phyloP scores from a whole-genome alignment of 768 basidiomycete genomes.

The Podaxis sp. region DNA sequence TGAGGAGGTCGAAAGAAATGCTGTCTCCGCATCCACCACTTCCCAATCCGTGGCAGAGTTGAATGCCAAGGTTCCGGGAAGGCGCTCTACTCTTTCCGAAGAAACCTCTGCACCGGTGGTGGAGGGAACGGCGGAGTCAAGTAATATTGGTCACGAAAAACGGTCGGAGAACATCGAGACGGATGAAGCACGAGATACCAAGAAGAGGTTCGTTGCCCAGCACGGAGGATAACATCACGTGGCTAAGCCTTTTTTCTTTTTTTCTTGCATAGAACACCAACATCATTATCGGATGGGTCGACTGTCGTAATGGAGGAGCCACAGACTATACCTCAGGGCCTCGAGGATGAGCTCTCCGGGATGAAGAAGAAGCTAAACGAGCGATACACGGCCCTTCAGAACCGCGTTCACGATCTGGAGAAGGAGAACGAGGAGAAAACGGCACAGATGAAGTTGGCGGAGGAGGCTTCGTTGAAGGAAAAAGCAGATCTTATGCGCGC shows the following conservation, averaged over 20 bases:
- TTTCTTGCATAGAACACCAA: not conserved
- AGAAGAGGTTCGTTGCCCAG: not conserved
- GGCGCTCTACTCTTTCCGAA: not conserved
- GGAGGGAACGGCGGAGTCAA: not conserved
- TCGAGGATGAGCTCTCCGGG: not conserved
- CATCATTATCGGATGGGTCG: not conserved
- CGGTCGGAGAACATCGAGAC: not conserved
- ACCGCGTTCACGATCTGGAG: not conserved
- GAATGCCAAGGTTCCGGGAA: not conserved
- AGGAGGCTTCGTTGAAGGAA: not conserved
- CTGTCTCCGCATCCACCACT: not conserved
- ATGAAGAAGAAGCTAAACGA: not conserved
- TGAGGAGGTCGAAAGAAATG: not conserved
- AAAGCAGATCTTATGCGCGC: not conserved
- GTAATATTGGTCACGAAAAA: not conserved
- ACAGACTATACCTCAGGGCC: not conserved
- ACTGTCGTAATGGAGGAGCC: conserved; percentile 2
- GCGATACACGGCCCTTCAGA: not conserved
- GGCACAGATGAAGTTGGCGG: not conserved
- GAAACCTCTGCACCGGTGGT: not conserved
- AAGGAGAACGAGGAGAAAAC: not conserved
- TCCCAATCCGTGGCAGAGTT: not conserved
- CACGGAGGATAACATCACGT: not conserved
- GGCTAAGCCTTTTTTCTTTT: not conserved
- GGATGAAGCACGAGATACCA: not conserved